Conservation (phyloP, 805 yeast genomes). For the Wickerhamiella domercqiae region DNA sequence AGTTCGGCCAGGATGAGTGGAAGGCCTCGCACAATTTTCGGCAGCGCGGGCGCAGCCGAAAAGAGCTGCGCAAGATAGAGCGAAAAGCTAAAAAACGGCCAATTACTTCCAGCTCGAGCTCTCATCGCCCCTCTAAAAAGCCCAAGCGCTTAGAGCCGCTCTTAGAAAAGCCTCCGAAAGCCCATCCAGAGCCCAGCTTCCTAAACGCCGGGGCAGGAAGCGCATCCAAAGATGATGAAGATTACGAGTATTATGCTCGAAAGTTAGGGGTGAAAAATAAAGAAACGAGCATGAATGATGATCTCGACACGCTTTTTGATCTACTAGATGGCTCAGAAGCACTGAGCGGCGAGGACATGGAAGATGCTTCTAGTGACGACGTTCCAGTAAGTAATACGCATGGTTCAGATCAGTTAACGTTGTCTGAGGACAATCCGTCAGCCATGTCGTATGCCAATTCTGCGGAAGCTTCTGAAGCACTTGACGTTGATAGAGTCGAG, state of each 20-base stretch:
- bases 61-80: constrained; percentile 14
- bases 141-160: not conserved
- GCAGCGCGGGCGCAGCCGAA: constrained; percentile 11
- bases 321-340: constrained; percentile 9
- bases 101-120: not conserved
- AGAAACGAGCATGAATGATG: constrained; percentile 27
- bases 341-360: constrained; percentile 6
- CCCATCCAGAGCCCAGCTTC: constrained; percentile 11
- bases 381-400: no score
- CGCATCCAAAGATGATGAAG: constrained; percentile 52
- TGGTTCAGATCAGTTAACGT: not conserved
- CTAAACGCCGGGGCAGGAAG: constrained; percentile 17
- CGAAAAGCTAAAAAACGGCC: constrained; percentile 11
- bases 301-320: constrained; percentile 17
- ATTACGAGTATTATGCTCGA: constrained; percentile 68
- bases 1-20: no score
- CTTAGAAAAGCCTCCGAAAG: not conserved
- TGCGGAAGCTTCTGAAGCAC: constrained; percentile 6
- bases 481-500: not conserved
- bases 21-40: constrained; percentile 13
- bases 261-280: constrained; percentile 52
- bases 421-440: constrained; percentile 6
- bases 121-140: not conserved
- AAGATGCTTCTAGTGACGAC: not conserved
- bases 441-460: constrained; percentile 19